Percentiles rank a stretch among this genome's conserved stretches.
These are phyloP conservation scores for Chloromonas sp. DNA, from an alignment of 163 green algal species.

Conservation along the genomic window DNA sequence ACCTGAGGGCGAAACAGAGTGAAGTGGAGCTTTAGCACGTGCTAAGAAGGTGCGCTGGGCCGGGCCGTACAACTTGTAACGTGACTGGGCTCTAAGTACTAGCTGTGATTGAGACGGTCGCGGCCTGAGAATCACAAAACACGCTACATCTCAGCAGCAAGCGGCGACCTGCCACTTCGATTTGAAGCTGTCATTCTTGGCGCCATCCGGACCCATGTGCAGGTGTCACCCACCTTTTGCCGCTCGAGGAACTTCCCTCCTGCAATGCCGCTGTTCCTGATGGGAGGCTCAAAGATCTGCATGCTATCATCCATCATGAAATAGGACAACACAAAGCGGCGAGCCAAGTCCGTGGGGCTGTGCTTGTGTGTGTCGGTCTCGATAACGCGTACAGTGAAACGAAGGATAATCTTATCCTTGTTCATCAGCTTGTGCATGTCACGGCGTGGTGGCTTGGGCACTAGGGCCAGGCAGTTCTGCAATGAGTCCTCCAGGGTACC, in stretches of 20 bases:
- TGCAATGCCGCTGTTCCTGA: slow-evolving; percentile 75
- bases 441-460: slow-evolving; percentile 68
- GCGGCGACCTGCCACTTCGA: no score
- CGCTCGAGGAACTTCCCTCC: slow-evolving; percentile 91
- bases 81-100: no score
- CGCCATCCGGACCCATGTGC: no score
- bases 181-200: no score
- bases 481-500: slow-evolving; percentile 77
- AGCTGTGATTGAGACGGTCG: no score
- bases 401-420: slow-evolving; percentile 84
- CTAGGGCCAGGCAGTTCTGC: slow-evolving; percentile 83
- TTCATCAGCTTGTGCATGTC: slow-evolving; percentile 89
- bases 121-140: no score
- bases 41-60: no score
- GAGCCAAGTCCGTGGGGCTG: slow-evolving; percentile 49
- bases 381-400: slow-evolving; percentile 64
- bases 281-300: slow-evolving; percentile 74
- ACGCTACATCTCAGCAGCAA: no score
- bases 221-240: slow-evolving; percentile 16
- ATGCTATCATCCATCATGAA: slow-evolving; percentile 85
- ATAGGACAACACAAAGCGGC: slow-evolving; percentile 86
- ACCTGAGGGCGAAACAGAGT: background rate
- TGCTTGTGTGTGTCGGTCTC: slow-evolving; percentile 45
- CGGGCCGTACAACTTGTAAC: no score
- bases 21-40: no score